Evolutionary conservation across 257 asterid genomes (phyloP), one percentile per base, ranked within the genome.

Genomic region (Rauvolfia tetraphylla): DNA sequence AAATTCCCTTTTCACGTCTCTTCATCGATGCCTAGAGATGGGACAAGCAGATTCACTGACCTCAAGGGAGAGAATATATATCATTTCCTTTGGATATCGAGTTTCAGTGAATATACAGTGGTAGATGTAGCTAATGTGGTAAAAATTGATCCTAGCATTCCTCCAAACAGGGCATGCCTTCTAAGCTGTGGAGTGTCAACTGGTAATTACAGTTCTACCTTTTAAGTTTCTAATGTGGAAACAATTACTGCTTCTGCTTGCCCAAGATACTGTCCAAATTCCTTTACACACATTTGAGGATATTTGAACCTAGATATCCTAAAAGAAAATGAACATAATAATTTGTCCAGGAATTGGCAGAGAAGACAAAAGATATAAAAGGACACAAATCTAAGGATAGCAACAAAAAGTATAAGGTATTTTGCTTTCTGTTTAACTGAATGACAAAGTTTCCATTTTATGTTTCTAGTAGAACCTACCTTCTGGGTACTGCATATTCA

Each of bases 121-220:
- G 82, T 89, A 42, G 87, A 89, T 57, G 75, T 86, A 62, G 87
- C 90, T 44, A 89, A 83, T 51, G 74, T 91, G 1, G 86, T 89
- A 1, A 95, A 89, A 82, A 65, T 89, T 22, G 95, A 86, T 74
- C 75, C 89, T 6, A 56, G 80, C 5, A 81, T 92, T 76, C 97
- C 99, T 3, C 96, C 99, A 7, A 80, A 89, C 80, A 76, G 84
- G 81, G 98, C 93, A 44, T 92, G 97, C 82, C 99, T 95, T 61
- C 86, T 95, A 0, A 90, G 96, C 63, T 95, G 99, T 86, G 99
- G 99, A 38, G 92, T 83, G n/a, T 89, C 98, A 10, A 86, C 98
- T 22, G 99, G 99, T 95, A 84, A 49, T 49, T 5, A 6, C 42
- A 8, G 14, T 75, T 62, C 58, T 27, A 5, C 23, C 42, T 63